These are phyloP conservation scores for Obba rivulosa DNA, from an alignment of 768 basidiomycete genomes.

Conservation along the genomic window DNA sequence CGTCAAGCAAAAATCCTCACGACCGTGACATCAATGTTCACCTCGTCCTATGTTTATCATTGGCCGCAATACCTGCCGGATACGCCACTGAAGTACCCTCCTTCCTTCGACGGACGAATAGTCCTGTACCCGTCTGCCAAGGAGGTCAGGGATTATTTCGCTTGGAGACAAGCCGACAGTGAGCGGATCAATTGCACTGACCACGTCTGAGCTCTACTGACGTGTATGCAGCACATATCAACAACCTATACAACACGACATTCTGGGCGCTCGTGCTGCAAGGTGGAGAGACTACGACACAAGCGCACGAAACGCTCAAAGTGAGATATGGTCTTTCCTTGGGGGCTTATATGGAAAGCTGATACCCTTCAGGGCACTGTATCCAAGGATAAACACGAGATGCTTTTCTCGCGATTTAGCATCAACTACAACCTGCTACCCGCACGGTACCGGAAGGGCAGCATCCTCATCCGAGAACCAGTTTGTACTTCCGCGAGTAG, in stretches of 20 bases:
- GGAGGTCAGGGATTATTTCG: conserved; percentile 85
- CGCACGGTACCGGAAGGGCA: conserved; percentile 77
- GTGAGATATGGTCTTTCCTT: conserved; percentile 46
- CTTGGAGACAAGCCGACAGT: conserved; percentile 98
- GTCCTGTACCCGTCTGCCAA: conserved; percentile 71
- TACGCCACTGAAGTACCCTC: conserved; percentile 70
- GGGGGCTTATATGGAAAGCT: no score
- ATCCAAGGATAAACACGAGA: conserved; percentile 88
- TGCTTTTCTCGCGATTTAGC: conserved; percentile 73
- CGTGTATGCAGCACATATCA: conserved; percentile 75
- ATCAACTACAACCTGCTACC: conserved; percentile 85
- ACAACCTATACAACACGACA: conserved; percentile 93
- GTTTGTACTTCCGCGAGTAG: conserved; percentile 24
- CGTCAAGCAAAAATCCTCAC: conserved; percentile 84
- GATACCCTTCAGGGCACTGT: conserved; percentile 71
- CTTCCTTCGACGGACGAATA: conserved; percentile 89
- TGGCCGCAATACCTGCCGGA: conserved; percentile 81
- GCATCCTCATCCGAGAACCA: conserved; percentile 67
- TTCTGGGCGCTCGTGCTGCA: conserved; percentile 93
- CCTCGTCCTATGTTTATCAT: conserved; percentile 82
- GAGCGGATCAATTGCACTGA: conserved; percentile 23
- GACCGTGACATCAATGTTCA: conserved; percentile 81
- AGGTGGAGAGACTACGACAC: conserved; percentile 68
- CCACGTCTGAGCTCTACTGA: not conserved
- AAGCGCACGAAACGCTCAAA: conserved; percentile 77